phyloP scores from a whole-genome alignment of 2,329 filamentous ascomycete genomes.

The Sclerotinia glacialis region DNA sequence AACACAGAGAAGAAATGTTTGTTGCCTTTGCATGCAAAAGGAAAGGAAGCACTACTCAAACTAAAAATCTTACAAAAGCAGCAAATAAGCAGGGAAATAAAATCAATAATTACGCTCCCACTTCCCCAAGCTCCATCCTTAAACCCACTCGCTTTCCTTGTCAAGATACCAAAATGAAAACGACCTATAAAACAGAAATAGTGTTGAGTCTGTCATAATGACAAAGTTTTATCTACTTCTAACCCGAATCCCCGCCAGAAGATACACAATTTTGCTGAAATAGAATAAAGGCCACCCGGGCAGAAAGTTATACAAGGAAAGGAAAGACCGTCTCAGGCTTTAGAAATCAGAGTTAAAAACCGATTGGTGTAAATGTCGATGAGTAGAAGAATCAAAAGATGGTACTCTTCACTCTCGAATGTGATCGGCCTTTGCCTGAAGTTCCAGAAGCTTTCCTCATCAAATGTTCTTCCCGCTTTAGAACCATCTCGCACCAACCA shows the following conservation, averaged over 20 bases:
- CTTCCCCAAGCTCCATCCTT: conserved; percentile 3
- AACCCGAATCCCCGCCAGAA: background rate
- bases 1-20: background rate
- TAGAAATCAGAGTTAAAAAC: background rate
- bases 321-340: conserved; percentile 1
- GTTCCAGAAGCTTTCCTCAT: conserved; percentile 31
- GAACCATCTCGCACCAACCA: conserved; percentile 66
- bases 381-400: conserved; percentile 20
- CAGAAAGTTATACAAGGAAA: conserved; percentile 20
- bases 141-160: conserved; percentile 7
- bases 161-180: background rate
- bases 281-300: conserved; percentile 14
- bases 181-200: conserved; percentile 10
- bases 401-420: conserved; percentile 38
- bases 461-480: conserved; percentile 55
- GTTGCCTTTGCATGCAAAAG: conserved; percentile 3
- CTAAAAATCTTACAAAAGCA: conserved; percentile 11
- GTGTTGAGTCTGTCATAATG: conserved; percentile 12
- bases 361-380: background rate
- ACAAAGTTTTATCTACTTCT: conserved; percentile 14
- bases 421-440: conserved; percentile 32
- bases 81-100: background rate
- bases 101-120: conserved; percentile 21
- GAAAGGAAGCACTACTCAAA: conserved; percentile 1
- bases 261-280: conserved; percentile 12